A percentile compares a stretch with the other conserved stretches of the same genome.
phyloP scores from a whole-genome alignment of 106 monocot species.

The Iris macrosiphon region DNA sequence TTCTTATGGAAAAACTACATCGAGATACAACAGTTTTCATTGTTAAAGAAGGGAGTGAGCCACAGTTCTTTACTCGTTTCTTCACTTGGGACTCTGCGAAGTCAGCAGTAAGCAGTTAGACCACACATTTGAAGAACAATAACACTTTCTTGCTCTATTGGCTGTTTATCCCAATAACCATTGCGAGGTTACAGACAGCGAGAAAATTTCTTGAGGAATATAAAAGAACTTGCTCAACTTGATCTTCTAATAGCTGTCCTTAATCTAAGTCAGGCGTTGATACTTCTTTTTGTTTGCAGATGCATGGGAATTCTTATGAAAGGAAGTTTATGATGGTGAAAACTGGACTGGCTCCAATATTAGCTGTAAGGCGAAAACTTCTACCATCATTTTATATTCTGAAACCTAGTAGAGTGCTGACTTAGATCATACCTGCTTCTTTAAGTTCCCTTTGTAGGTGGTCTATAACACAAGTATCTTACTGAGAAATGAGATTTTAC shows the following conservation, averaged over 20 bases:
- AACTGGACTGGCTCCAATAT: slow-evolving; percentile 42
- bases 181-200: too few species aligned
- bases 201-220: too few species aligned
- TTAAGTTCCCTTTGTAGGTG: neutral
- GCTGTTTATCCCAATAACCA: too few species aligned
- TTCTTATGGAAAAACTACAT: slow-evolving; percentile 59
- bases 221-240: too few species aligned
- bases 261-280: too few species aligned
- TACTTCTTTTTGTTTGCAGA: slow-evolving; percentile 36
- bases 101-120: slow-evolving; percentile 44
- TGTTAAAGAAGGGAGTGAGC: slow-evolving; percentile 82
- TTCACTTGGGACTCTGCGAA: slow-evolving; percentile 82
- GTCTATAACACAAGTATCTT: too few species aligned
- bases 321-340: slow-evolving; percentile 85
- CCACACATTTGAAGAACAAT: neutral
- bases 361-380: slow-evolving; percentile 36
- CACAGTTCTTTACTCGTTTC: slow-evolving; percentile 83
- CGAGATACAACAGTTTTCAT: slow-evolving; percentile 63
- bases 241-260: too few species aligned
- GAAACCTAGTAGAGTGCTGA: neutral
- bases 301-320: slow-evolving; percentile 95
- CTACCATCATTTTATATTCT: neutral
- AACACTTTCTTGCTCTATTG: neutral
- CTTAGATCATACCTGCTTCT: neutral
- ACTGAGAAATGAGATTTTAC: too few species aligned